Percentiles rank a stretch among this genome's conserved stretches.
Evolutionary conservation across 1,284 basidiomycete species (phyloP).

Genomic region (Xerocomus nothofagi): DNA sequence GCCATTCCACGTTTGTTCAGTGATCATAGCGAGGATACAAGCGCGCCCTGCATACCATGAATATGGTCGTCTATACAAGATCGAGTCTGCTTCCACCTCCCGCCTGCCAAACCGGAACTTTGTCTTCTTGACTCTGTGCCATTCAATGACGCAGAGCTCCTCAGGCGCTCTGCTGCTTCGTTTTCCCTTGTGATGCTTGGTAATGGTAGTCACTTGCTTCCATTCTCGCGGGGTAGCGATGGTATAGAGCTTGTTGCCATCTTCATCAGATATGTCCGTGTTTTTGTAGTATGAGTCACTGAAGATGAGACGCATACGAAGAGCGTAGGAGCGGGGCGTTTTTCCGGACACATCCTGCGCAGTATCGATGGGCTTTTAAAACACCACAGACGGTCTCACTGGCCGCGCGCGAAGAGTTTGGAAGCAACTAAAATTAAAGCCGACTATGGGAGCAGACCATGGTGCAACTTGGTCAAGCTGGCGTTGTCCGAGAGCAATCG

Average conservation of each 20-base stretch:
- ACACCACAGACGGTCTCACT: background rate
- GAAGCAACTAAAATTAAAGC: slow-evolving; percentile 12
- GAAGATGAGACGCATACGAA: slow-evolving; percentile 20
- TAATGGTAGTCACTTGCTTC: slow-evolving; percentile 23
- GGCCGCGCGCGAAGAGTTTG: background rate
- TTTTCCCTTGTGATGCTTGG: slow-evolving; percentile 8
- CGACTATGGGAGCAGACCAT: background rate
- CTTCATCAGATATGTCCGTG: slow-evolving; percentile 18
- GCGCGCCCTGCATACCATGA: slow-evolving; percentile 15
- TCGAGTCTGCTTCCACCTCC: slow-evolving; percentile 8
- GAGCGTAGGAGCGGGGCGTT: background rate
- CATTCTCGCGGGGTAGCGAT: slow-evolving; percentile 17
- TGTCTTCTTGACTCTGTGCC: slow-evolving; percentile 16
- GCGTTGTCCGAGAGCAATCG: background rate
- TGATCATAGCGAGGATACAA: background rate
- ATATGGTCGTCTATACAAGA: slow-evolving; percentile 15
- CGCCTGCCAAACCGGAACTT: slow-evolving; percentile 12
- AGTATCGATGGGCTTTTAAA: background rate
- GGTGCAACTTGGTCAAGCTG: background rate
- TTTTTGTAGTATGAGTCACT: slow-evolving; percentile 17
- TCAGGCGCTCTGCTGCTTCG: background rate
- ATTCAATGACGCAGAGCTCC: slow-evolving; percentile 23
- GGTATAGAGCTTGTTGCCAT: slow-evolving; percentile 18
- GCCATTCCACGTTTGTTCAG: background rate
- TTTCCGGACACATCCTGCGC: background rate